Evolutionary conservation across 768 basidiomycete genomes (phyloP), one percentile per base, ranked within the genome.

Genomic region (Tricholoma sp.): DNA sequence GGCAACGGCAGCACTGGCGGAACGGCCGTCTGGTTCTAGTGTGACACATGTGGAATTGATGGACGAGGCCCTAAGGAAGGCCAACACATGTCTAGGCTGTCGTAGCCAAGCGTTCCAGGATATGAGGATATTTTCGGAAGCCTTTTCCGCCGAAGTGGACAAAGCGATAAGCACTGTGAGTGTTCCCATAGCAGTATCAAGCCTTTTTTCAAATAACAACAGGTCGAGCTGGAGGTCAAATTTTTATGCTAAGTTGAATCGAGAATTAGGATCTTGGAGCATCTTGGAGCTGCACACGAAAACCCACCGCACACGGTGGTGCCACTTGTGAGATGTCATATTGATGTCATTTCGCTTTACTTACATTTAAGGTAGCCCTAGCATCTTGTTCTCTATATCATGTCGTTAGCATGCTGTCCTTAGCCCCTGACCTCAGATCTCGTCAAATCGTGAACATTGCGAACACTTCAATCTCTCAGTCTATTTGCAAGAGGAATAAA

Each of bases 91-190:
- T 44, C 10, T 24, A 6, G 54, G 36, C 4, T 64, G 65, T 52
- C 57, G 62, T 3, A 36, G 57, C 20, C 61, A 58, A 39, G 61
- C 61, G 15, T 60, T 59, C 37, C 54, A 56, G 15, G 62, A 66
- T 20, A 60, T 67, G 58, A 36, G 45, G 31, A 50, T 39, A 20
- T 64, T 66, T 39, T 54, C 62, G 20, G 28, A 39, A 15, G 6
- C 53, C 2, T 65, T 66, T 32, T 57, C 60, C 4, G 56, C 50
- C 8, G 59, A 67, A 45, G 62, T 64, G 4, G 63, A 65, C 8
- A 62, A 53, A 37, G 57, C 50, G 1, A 60, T 50, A 20, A 57
- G 47, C 28, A 36, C 34, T 55, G 66, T 64, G 36, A 42, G 65
- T 60, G 24, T 7, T 18, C 17, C 48, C 15, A 32, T n/a, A 6